A percentile compares a stretch with the other conserved stretches of the same genome.
phyloP scores from a whole-genome alignment of 805 yeast genomes.

The Jamesozyma lodderae region DNA sequence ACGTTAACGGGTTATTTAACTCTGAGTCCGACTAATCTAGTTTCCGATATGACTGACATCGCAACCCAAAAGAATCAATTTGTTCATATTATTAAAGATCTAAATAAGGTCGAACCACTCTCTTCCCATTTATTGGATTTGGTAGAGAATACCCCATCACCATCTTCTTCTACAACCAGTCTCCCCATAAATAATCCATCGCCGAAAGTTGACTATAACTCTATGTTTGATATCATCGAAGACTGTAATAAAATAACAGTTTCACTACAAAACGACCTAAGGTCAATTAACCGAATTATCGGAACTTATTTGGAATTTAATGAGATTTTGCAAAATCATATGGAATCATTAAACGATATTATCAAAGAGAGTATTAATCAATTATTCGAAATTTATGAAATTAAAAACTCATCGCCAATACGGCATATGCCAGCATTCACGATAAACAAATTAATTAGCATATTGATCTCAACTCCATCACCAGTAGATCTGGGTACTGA shows the following conservation, averaged over 20 bases:
- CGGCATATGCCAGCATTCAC: constrained; percentile 34
- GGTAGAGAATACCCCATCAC: constrained; percentile 21
- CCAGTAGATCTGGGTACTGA: no score
- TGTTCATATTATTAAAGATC: constrained; percentile 18
- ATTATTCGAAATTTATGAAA: constrained; percentile 33
- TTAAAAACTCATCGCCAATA: constrained; percentile 34
- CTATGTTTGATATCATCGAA: constrained; percentile 28
- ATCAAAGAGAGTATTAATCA: constrained; percentile 31
- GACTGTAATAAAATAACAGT: constrained; percentile 26
- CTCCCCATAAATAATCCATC: no score
- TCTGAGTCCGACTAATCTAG: neutral
- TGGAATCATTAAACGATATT: constrained; percentile 36
- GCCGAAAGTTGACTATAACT: constrained; percentile 5
- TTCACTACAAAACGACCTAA: constrained; percentile 22
- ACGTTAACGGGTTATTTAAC: neutral
- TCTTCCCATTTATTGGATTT: constrained; percentile 31
- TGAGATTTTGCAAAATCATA: constrained; percentile 35
- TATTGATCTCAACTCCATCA: no score
- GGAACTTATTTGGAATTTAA: constrained; percentile 37
- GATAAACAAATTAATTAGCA: constrained; percentile 28
- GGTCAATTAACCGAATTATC: constrained; percentile 27
- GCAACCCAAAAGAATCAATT: neutral
- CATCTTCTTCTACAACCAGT: neutral
- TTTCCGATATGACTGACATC: constrained; percentile 1
- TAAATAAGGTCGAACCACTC: constrained; percentile 31